phyloP scores from a whole-genome alignment of 768 basidiomycete species.

The Suillus hirtellus region DNA sequence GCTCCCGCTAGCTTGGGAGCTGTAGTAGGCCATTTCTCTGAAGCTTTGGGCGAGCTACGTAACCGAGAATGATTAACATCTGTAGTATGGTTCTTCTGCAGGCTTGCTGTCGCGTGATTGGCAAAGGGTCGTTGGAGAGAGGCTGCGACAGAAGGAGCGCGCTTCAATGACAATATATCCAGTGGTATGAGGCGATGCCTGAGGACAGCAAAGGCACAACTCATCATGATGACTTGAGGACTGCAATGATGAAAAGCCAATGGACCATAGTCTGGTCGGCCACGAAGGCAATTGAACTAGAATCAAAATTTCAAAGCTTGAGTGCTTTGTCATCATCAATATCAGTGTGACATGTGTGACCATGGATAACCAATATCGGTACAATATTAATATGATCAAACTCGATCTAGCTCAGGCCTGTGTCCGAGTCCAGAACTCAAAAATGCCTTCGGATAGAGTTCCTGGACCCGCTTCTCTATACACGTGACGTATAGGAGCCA shows the following conservation, averaged over 20 bases:
- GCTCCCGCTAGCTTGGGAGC: conserved; percentile 13
- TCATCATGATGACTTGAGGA: conserved; percentile 40
- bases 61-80: conserved; percentile 18
- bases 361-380: too few relatives aligned
- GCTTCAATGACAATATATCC: conserved; percentile 35
- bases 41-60: conserved; percentile 3
- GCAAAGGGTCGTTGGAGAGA: conserved; percentile 49
- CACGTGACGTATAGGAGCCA: too few relatives aligned
- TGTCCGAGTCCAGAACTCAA: too few relatives aligned
- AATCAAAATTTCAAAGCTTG: too few relatives aligned
- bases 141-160: conserved; percentile 22
- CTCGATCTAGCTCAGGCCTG: too few relatives aligned
- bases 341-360: too few relatives aligned
- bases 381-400: too few relatives aligned
- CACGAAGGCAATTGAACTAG: too few relatives aligned
- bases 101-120: conserved; percentile 36
- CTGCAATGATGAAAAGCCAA: conserved; percentile 1
- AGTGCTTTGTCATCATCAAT: too few relatives aligned
- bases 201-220: conserved; percentile 46
- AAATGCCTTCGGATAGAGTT: too few relatives aligned
- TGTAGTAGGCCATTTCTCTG: conserved; percentile 21
- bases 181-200: conserved; percentile 64
- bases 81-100: conserved; percentile 25
- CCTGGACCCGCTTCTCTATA: too few relatives aligned
- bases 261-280: too few relatives aligned